These are phyloP conservation scores for Camelina neglecta DNA, from an alignment of 345 rosid species.

Conservation along the genomic window DNA sequence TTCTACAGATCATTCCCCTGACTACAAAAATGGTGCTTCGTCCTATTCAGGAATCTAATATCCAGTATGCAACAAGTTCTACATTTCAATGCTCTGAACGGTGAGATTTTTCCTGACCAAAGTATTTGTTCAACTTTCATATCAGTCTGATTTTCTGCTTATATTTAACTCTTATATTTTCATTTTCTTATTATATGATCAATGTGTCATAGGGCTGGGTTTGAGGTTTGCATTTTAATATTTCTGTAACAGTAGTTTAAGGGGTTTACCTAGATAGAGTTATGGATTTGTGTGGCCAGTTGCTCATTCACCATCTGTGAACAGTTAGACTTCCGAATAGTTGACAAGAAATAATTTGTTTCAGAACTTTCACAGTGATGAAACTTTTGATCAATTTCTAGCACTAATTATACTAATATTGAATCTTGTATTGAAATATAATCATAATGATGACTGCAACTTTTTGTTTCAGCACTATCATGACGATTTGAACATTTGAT, in stretches of 20 bases:
- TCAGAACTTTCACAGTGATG: constrained; percentile 11
- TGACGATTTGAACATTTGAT: constrained; percentile 26
- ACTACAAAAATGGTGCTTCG: constrained; percentile 27
- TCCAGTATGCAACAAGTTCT: constrained; percentile 70
- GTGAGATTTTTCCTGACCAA: constrained; percentile 49
- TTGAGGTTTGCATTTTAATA: too few species aligned
- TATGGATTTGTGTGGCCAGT: constrained; percentile 15
- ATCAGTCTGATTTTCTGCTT: constrained; percentile 12
- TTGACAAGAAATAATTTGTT: constrained; percentile 6
- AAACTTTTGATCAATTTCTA: constrained; percentile 14
- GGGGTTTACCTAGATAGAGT: not conserved
- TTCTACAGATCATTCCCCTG: constrained; percentile 21
- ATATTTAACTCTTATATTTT: not conserved
- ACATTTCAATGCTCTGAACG: constrained; percentile 67
- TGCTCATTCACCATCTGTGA: constrained; percentile 16
- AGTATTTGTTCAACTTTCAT: constrained; percentile 8
- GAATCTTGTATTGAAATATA: constrained; percentile 3
- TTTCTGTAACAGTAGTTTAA: too few species aligned
- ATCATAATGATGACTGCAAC: constrained; percentile 8
- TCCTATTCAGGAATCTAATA: constrained; percentile 60
- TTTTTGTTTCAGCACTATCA: not conserved
- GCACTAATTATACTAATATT: not conserved
- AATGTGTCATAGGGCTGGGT: not conserved
- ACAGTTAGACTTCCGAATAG: constrained; percentile 16
- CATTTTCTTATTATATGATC: constrained; percentile 8